Evolutionary conservation across 192 early-diverging fungal species (phyloP).

Genomic region (Coemansia furcata): DNA sequence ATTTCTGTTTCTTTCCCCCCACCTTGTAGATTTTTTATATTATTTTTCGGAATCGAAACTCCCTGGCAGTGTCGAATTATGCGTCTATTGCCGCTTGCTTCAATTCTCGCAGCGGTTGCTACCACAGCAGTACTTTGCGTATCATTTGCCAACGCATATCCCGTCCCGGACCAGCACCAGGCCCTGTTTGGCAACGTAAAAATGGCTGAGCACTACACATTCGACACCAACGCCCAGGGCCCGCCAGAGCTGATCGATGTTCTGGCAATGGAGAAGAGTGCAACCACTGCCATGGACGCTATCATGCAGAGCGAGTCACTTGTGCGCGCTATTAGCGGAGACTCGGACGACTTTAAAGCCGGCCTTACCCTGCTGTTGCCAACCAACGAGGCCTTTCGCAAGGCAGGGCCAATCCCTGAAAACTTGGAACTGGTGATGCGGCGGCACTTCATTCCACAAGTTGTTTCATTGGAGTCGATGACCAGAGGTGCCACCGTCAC

Average conservation of each 20-base stretch:
- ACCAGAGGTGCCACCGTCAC: constrained; percentile 17
- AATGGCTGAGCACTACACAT: constrained; percentile 30
- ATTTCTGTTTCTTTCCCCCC: neutral
- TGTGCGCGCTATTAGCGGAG: constrained; percentile 46
- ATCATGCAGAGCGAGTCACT: constrained; percentile 44
- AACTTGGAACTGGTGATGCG: constrained; percentile 40
- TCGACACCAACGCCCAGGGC: constrained; percentile 26
- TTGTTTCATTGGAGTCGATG: constrained; percentile 29
- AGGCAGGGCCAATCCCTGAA: constrained; percentile 23
- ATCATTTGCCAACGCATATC: constrained; percentile 12
- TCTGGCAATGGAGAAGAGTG: constrained; percentile 37
- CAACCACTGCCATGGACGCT: constrained; percentile 42
- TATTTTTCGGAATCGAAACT: neutral
- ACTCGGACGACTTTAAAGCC: constrained; percentile 33
- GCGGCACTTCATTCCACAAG: constrained; percentile 43
- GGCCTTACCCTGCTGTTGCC: constrained; percentile 48
- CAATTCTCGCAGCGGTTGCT: constrained; percentile 16
- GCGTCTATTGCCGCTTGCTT: constrained; percentile 5
- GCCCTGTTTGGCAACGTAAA: constrained; percentile 10
- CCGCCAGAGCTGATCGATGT: constrained; percentile 41
- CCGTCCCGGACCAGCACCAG: constrained; percentile 24
- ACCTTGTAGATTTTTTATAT: neutral
- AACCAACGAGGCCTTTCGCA: constrained; percentile 46
- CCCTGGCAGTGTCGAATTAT: neutral
- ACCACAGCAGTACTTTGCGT: constrained; percentile 13